Conservation (phyloP, 2,329 filamentous ascomycete species). For the Purpureocillium lavendulum region DNA sequence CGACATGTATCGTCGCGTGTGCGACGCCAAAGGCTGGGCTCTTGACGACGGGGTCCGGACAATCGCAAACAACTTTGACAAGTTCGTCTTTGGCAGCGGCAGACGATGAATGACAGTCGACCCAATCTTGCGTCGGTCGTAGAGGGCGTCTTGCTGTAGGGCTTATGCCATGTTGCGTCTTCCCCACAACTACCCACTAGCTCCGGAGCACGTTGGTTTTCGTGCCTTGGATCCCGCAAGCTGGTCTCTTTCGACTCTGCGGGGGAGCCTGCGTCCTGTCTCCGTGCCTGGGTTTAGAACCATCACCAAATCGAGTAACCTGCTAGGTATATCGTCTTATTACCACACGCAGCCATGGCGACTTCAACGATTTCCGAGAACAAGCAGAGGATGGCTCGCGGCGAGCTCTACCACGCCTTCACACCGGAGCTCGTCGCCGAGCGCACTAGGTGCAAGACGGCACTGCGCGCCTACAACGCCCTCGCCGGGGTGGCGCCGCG, state of each 20-base stretch:
- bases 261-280: too few relatives aligned
- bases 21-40: slow-evolving; percentile 68
- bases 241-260: too few relatives aligned
- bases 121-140: too few relatives aligned
- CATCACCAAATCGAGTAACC: too few relatives aligned
- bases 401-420: slow-evolving; percentile 5
- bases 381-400: slow-evolving; percentile 5
- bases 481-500: slow-evolving; percentile 2
- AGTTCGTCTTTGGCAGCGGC: slow-evolving; percentile 60
- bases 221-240: too few relatives aligned
- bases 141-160: too few relatives aligned
- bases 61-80: slow-evolving; percentile 67
- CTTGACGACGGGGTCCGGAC: slow-evolving; percentile 60
- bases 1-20: slow-evolving; percentile 67
- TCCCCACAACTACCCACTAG: too few relatives aligned
- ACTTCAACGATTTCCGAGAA: slow-evolving; percentile 1
- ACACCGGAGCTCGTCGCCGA: slow-evolving; percentile 3
- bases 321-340: too few relatives aligned
- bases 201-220: too few relatives aligned
- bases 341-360: background rate
- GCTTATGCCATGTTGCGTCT: too few relatives aligned
- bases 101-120: background rate
- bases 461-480: slow-evolving; percentile 4
- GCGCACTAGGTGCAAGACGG: slow-evolving; percentile 2
- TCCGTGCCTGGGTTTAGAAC: too few relatives aligned